Conservation (phyloP, 2,329 filamentous ascomycete species). For the Paramyrothecium sp. region DNA sequence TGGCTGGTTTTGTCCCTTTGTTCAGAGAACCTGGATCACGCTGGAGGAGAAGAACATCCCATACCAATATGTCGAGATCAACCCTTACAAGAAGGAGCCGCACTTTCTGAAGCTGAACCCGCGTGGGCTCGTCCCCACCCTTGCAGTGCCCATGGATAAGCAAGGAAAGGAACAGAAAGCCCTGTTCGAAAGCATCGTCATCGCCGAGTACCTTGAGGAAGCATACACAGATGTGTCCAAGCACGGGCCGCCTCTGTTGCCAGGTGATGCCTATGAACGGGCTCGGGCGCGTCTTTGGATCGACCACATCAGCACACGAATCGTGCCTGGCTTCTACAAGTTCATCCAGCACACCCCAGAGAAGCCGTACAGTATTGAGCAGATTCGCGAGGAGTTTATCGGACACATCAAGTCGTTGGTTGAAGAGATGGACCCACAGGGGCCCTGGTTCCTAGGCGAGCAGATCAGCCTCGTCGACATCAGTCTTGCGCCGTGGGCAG, state of each 20-base stretch:
- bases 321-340: slow-evolving; percentile 69
- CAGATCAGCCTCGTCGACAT: slow-evolving; percentile 68
- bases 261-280: slow-evolving; percentile 60
- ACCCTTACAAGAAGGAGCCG: slow-evolving; percentile 72
- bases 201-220: slow-evolving; percentile 77
- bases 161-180: slow-evolving; percentile 44
- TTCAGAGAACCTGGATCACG: slow-evolving; percentile 72
- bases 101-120: slow-evolving; percentile 72
- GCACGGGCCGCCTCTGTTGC: slow-evolving; percentile 51
- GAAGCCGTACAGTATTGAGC: slow-evolving; percentile 46
- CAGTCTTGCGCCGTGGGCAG: slow-evolving; percentile 70
- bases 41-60: slow-evolving; percentile 71
- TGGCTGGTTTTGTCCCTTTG: slow-evolving; percentile 72
- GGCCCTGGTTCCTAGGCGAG: slow-evolving; percentile 66
- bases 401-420: slow-evolving; percentile 58
- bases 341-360: slow-evolving; percentile 53
- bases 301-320: slow-evolving; percentile 65
- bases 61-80: slow-evolving; percentile 76
- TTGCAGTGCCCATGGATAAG: slow-evolving; percentile 44
- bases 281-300: slow-evolving; percentile 71
- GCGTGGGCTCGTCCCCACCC: slow-evolving; percentile 71
- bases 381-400: slow-evolving; percentile 58
- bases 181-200: slow-evolving; percentile 70
- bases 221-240: slow-evolving; percentile 50
- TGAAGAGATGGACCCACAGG: slow-evolving; percentile 54